Evolutionary conservation across 2,329 filamentous ascomycete genomes (phyloP).

Genomic region (Diaporthe helianthi): DNA sequence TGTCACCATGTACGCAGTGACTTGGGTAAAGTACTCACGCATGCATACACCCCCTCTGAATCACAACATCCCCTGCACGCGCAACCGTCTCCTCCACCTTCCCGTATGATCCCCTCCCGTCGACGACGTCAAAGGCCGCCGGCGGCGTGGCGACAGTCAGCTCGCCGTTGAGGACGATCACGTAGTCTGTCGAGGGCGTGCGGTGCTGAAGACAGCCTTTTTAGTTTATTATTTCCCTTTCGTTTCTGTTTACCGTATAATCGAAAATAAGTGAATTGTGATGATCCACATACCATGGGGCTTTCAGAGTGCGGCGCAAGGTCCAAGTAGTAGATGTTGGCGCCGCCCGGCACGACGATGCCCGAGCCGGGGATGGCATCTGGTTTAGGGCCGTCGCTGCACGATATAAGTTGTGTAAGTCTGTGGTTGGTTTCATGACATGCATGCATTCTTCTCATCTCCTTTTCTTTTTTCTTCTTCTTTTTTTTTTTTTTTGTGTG

Average conservation of each 20-base stretch:
- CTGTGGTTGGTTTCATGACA: conserved; percentile 28
- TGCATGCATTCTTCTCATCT: not conserved
- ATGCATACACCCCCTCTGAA: conserved; percentile 43
- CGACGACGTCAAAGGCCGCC: conserved; percentile 37
- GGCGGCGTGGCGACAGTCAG: conserved; percentile 42
- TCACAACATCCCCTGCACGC: conserved; percentile 42
- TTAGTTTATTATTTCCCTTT: not conserved
- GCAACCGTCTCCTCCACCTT: conserved; percentile 40
- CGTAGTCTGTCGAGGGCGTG: conserved; percentile 44
- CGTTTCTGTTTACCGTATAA: no score
- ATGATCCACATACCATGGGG: conserved; percentile 40
- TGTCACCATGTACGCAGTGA: not conserved
- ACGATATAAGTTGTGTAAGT: not conserved
- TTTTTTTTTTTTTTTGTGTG: no score
- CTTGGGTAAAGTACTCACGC: conserved; percentile 41
- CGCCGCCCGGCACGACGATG: conserved; percentile 43
- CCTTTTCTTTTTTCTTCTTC: no score
- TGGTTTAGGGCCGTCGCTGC: conserved; percentile 31
- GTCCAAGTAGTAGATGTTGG: conserved; percentile 43
- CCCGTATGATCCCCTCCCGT: conserved; percentile 40
- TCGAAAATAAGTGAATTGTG: no score
- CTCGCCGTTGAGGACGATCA: conserved; percentile 41
- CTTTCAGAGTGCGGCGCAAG: conserved; percentile 41
- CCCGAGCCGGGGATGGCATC: conserved; percentile 42
- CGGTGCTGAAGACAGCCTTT: conserved; percentile 38